Percentiles rank a stretch among this genome's conserved stretches.
These are phyloP conservation scores for Simplicillium aogashimaense DNA, from an alignment of 2,329 filamentous ascomycete species.

Conservation along the genomic window DNA sequence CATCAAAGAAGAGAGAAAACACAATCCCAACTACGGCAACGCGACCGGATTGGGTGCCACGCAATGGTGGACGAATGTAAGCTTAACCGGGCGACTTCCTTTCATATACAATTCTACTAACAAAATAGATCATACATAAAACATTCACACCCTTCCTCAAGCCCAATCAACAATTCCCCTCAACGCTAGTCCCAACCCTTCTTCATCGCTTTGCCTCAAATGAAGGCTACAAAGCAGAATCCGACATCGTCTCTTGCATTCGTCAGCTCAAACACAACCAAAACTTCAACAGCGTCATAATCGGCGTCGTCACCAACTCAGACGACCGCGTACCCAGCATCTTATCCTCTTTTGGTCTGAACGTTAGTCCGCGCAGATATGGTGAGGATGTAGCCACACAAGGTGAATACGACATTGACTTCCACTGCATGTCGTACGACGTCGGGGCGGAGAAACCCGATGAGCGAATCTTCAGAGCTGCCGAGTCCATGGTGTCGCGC, in stretches of 20 bases:
- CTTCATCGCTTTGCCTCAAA: slow-evolving; percentile 41
- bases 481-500: slow-evolving; percentile 29
- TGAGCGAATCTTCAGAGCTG: slow-evolving; percentile 42
- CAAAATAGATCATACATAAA: slow-evolving; percentile 37
- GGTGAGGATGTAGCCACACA: slow-evolving; percentile 5
- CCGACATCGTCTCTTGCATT: slow-evolving; percentile 33
- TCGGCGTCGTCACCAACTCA: slow-evolving; percentile 54
- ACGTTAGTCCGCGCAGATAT: slow-evolving; percentile 27
- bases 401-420: slow-evolving; percentile 31
- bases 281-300: slow-evolving; percentile 27
- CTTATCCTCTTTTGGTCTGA: slow-evolving; percentile 41
- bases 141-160: slow-evolving; percentile 36
- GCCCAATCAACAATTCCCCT: slow-evolving; percentile 24
- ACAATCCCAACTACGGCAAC: slow-evolving; percentile 51
- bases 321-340: slow-evolving; percentile 48
- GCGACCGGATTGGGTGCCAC: slow-evolving; percentile 36
- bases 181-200: slow-evolving; percentile 34
- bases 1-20: slow-evolving; percentile 33
- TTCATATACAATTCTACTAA: not conserved
- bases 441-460: slow-evolving; percentile 52
- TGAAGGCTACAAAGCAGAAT: slow-evolving; percentile 40
- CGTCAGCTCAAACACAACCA: slow-evolving; percentile 11
- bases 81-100: too few relatives aligned
- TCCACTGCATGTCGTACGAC: slow-evolving; percentile 54
- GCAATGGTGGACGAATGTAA: slow-evolving; percentile 51